phyloP scores from a whole-genome alignment of 1,284 basidiomycete species.

The Boletellus sp. region DNA sequence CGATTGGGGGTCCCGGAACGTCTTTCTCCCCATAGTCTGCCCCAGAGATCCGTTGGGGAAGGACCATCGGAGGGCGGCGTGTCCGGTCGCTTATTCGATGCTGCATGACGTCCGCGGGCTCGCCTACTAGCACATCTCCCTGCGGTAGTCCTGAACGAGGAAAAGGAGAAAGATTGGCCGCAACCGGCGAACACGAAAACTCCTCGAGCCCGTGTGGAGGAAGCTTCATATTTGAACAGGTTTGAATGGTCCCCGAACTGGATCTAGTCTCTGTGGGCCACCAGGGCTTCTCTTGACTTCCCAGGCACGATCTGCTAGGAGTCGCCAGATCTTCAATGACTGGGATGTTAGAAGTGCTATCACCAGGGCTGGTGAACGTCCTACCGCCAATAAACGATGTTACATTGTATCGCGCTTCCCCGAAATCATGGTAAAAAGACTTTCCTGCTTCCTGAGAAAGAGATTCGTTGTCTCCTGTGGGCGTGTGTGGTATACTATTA shows the following conservation, averaged over 20 bases:
- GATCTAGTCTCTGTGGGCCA: slow-evolving; percentile 3
- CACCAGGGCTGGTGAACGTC: slow-evolving; percentile 19
- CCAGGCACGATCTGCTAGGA: slow-evolving; percentile 13
- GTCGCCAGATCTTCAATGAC: slow-evolving; percentile 32
- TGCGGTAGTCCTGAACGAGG: neutral
- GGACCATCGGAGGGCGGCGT: slow-evolving; percentile 1
- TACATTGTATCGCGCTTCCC: slow-evolving; percentile 62
- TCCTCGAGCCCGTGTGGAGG: neutral
- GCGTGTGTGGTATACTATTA: slow-evolving; percentile 28
- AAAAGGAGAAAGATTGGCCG: slow-evolving; percentile 1
- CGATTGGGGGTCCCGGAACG: slow-evolving; percentile 23
- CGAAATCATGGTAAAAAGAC: slow-evolving; percentile 37
- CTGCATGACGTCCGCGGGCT: neutral
- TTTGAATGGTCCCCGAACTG: neutral
- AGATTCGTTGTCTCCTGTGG: slow-evolving; percentile 30
- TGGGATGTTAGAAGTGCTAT: slow-evolving; percentile 1
- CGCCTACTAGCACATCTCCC: neutral
- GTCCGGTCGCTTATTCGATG: slow-evolving; percentile 2
- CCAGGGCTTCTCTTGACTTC: slow-evolving; percentile 3
- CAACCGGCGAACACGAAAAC: neutral
- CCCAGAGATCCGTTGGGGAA: neutral
- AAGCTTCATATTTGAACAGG: neutral
- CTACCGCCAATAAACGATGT: slow-evolving; percentile 73
- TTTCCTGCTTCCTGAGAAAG: slow-evolving; percentile 21
- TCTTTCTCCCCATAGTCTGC: slow-evolving; percentile 3